Percentiles rank a stretch among this genome's conserved stretches.
phyloP scores from a whole-genome alignment of 2,329 filamentous ascomycete species.

The Penicillium sp. region DNA sequence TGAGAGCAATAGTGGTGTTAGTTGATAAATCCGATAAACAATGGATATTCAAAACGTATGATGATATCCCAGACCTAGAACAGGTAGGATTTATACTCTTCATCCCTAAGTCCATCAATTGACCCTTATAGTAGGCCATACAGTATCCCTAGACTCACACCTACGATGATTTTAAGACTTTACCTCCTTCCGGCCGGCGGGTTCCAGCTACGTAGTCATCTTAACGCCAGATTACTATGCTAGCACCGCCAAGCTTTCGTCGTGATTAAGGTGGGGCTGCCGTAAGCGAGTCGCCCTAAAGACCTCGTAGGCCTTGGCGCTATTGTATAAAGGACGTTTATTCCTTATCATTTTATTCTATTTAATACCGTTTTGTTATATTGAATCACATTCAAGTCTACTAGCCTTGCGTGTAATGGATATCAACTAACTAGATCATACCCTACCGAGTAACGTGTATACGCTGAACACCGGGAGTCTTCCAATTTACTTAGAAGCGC shows the following conservation, averaged over 20 bases:
- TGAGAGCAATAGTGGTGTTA: slow-evolving; percentile 7
- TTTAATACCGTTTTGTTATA: neutral
- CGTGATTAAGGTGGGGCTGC: neutral
- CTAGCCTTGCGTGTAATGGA: neutral
- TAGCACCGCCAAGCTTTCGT: neutral
- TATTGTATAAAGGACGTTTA: neutral
- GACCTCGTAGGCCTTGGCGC: neutral
- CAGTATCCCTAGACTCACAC: slow-evolving; percentile 6
- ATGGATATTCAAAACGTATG: slow-evolving; percentile 16
- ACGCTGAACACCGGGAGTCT: slow-evolving; percentile 13
- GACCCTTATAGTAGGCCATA: slow-evolving; percentile 1
- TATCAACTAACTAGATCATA: slow-evolving; percentile 3
- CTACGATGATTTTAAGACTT: slow-evolving; percentile 8
- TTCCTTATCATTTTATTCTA: neutral
- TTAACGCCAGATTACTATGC: neutral
- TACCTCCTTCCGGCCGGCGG: neutral
- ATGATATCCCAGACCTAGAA: slow-evolving; percentile 7
- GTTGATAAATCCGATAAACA: slow-evolving; percentile 5
- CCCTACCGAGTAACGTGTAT: slow-evolving; percentile 6
- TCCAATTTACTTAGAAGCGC: slow-evolving; percentile 4
- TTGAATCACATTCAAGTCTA: neutral
- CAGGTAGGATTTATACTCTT: slow-evolving; percentile 3
- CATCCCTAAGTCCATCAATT: neutral
- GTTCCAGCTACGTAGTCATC: neutral
- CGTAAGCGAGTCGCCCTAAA: neutral